Evolutionary conservation across 352 stramenopile species (phyloP).

Genomic region (Globisporangium heterothallicum): DNA sequence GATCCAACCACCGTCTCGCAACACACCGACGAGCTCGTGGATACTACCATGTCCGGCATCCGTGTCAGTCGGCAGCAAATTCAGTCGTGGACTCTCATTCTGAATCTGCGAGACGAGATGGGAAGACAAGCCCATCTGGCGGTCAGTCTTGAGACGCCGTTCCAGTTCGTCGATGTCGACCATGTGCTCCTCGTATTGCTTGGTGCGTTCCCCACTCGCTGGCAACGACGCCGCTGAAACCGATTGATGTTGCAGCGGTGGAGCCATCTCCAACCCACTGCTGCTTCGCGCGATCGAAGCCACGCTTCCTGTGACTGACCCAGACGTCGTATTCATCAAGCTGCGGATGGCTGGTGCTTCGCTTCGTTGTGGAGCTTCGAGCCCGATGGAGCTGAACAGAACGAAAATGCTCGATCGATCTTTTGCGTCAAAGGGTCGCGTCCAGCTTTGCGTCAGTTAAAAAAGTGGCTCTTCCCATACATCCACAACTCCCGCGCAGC

Average conservation of each 20-base stretch:
- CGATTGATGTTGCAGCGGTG: background rate
- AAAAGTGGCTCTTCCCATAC: background rate
- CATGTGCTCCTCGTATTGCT: constrained; percentile 40
- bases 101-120: constrained; percentile 23
- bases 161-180: constrained; percentile 43
- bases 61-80: constrained; percentile 40
- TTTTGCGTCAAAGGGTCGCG: background rate
- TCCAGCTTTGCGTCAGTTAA: background rate
- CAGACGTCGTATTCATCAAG: background rate
- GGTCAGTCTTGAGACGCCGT: constrained; percentile 31
- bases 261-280: background rate
- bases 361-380: too few relatives aligned
- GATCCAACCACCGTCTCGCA: constrained; percentile 48
- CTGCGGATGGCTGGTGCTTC: too few relatives aligned
- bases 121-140: constrained; percentile 20
- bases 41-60: constrained; percentile 41
- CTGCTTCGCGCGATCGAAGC: background rate
- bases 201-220: constrained; percentile 1
- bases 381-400: too few relatives aligned
- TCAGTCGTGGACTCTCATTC: constrained; percentile 23
- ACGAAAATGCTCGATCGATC: background rate
- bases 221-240: background rate
- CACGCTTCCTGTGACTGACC: too few relatives aligned
- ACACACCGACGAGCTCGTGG: constrained; percentile 50
- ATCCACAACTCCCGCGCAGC: too few relatives aligned